Evolutionary conservation across 1,139 yeast species (phyloP).

Genomic region (Pichiaceae sp.): DNA sequence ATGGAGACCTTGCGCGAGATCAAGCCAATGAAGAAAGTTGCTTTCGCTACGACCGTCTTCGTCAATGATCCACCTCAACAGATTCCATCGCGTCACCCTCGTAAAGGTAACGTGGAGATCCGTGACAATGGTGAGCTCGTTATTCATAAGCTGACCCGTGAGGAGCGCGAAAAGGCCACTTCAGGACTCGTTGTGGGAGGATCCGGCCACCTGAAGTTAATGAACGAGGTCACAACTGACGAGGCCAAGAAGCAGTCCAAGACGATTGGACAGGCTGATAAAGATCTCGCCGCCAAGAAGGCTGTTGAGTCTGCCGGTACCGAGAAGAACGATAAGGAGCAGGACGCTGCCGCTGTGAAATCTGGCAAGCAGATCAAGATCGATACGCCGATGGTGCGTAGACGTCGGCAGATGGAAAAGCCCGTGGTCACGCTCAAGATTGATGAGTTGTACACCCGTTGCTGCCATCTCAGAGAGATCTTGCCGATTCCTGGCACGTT

Average conservation of each 20-base stretch:
- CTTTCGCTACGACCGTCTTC: constrained; percentile 66
- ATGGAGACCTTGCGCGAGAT: constrained; percentile 26
- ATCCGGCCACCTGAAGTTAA: constrained; percentile 49
- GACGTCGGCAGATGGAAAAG: constrained; percentile 35
- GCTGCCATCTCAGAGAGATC: constrained; percentile 89
- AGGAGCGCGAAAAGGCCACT: constrained; percentile 44
- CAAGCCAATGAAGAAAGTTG: constrained; percentile 53
- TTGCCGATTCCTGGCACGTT: constrained; percentile 88
- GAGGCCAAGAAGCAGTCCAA: constrained; percentile 18
- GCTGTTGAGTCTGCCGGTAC: constrained; percentile 15
- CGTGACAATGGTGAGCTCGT: constrained; percentile 50
- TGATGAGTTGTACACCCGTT: constrained; percentile 76
- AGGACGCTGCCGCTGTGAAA: constrained; percentile 2
- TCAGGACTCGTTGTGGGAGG: constrained; percentile 78
- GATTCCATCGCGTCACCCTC: constrained; percentile 81
- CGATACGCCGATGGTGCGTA: constrained; percentile 42
- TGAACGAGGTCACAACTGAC: constrained; percentile 8
- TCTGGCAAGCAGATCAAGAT: constrained; percentile 27
- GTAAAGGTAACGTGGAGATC: constrained; percentile 70
- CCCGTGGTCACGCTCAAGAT: constrained; percentile 38
- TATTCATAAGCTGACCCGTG: constrained; percentile 55
- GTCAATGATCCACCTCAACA: constrained; percentile 92
- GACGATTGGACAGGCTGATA: constrained; percentile 21
- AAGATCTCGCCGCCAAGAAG: constrained; percentile 19
- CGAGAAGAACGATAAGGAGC: constrained; percentile 7